Percentiles rank a stretch among this genome's conserved stretches.
These are phyloP conservation scores for Backusella luteola DNA, from an alignment of 192 early-diverging fungal genomes.

Conservation along the genomic window DNA sequence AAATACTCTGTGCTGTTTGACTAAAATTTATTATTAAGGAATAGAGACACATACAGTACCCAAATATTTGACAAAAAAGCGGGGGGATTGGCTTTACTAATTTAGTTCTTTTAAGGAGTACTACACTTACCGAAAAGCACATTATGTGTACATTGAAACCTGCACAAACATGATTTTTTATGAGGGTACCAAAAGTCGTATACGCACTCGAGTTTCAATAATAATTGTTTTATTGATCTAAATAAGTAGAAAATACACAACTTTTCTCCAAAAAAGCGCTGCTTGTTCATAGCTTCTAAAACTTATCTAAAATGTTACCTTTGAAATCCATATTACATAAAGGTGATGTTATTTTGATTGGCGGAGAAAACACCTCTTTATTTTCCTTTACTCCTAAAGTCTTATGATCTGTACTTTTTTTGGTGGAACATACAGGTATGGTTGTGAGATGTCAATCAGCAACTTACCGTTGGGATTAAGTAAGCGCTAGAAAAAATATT, in stretches of 20 bases:
- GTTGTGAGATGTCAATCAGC: slow-evolving; percentile 1
- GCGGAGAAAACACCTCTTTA: neutral
- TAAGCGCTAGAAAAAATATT: neutral
- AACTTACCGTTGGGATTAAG: neutral
- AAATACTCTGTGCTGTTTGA: no score
- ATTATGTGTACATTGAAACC: neutral
- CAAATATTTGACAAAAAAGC: neutral
- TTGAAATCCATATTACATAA: neutral
- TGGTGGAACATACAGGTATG: neutral
- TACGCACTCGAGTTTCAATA: neutral
- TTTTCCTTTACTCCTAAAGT: neutral
- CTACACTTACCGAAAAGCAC: neutral
- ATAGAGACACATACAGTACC: neutral
- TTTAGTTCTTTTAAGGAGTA: neutral
- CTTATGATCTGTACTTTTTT: neutral
- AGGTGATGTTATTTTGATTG: neutral
- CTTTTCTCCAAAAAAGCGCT: neutral
- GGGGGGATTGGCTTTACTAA: neutral
- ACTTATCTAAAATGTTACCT: neutral
- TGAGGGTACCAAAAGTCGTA: neutral
- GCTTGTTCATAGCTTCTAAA: neutral
- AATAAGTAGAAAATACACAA: neutral
- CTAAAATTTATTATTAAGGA: no score
- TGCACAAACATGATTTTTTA: neutral
- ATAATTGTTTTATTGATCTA: neutral